phyloP scores from a whole-genome alignment of 306 rosid species.

The apple (Malus domestica) region ASM211411v1 NC_041798.1:4028001-4028500 shows the following conservation, averaged over 20 bases:
- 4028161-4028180: not conserved
- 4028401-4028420: not conserved
- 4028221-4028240: not conserved
- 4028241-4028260: not conserved
- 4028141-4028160: not conserved
- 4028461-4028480: not conserved
- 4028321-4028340: not conserved
- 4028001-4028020: not conserved
- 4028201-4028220: not conserved
- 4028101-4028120: not conserved
- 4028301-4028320: not conserved
- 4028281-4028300: not conserved
- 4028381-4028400: not conserved
- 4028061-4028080: too few relatives aligned
- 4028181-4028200: not conserved
- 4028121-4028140: not conserved
- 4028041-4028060: not conserved
- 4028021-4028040: not conserved
- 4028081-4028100: not conserved
- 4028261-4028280: too few relatives aligned
- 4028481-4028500: not conserved
- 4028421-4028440: not conserved
- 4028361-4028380: not conserved
- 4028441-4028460: not conserved
- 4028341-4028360: not conserved